phyloP scores from a whole-genome alignment of 306 rosid species.

The Lathyrus sativus region DNA sequence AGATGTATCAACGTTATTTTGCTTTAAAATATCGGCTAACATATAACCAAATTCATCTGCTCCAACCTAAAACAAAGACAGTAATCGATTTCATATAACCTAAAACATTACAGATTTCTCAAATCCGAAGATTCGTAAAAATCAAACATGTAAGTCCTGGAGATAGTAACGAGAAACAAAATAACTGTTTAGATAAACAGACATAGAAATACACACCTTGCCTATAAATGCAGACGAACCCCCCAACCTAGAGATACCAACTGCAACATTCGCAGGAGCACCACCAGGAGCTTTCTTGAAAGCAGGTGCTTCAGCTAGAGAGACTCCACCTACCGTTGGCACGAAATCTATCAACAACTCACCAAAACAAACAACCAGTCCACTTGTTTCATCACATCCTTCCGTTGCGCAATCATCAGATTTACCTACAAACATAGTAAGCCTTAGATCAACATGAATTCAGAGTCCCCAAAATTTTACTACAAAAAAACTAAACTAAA shows the following conservation, averaged over 20 bases:
- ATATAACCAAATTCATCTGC: constrained; percentile 86
- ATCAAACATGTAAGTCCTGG: neutral
- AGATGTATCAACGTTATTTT: constrained; percentile 66
- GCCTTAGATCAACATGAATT: constrained; percentile 31
- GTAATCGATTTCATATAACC: neutral
- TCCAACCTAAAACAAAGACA: constrained; percentile 64
- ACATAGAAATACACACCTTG: constrained; percentile 61
- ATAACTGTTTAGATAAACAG: too few relatives aligned
- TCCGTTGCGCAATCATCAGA: constrained; percentile 31
- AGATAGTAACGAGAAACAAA: constrained; percentile 8
- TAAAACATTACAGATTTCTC: constrained; percentile 1
- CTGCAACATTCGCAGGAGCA: constrained; percentile 99
- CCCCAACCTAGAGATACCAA: constrained; percentile 81
- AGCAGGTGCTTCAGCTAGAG: constrained; percentile 93
- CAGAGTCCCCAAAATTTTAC: constrained; percentile 22
- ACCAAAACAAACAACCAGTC: constrained; percentile 77
- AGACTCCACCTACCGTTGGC: constrained; percentile 83
- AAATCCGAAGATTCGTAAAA: neutral
- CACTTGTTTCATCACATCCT: constrained; percentile 37
- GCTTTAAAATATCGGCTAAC: constrained; percentile 72
- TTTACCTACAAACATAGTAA: constrained; percentile 42
- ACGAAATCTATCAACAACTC: constrained; percentile 84
- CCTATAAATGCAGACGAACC: constrained; percentile 92
- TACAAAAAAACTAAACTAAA: constrained; percentile 14
- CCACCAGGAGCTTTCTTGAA: constrained; percentile 97